These are phyloP conservation scores for Nidula microcarpa DNA, from an alignment of 768 basidiomycete species.

Conservation along the genomic window DNA sequence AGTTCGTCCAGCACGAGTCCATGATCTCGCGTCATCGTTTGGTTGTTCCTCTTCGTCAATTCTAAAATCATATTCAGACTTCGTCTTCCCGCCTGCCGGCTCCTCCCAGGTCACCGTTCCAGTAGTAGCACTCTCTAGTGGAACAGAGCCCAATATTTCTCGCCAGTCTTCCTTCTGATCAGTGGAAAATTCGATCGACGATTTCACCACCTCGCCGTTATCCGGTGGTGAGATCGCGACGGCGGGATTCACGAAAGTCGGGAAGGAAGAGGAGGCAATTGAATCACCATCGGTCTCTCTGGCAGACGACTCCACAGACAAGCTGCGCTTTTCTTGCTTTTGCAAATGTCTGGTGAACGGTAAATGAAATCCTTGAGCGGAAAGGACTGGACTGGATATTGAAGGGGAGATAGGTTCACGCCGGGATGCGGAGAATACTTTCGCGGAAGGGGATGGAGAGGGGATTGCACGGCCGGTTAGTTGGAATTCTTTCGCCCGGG, in stretches of 20 bases:
- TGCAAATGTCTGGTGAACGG: constrained; percentile 11
- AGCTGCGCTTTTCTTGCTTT: neutral
- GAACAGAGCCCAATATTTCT: neutral
- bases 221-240: neutral
- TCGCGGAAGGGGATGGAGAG: constrained; percentile 7
- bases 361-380: constrained; percentile 14
- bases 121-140: neutral
- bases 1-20: neutral
- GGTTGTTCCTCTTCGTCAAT: neutral
- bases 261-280: constrained; percentile 25
- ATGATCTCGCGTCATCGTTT: neutral
- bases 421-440: constrained; percentile 9
- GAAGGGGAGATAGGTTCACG: constrained; percentile 17
- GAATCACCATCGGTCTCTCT: constrained; percentile 11
- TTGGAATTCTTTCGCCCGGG: neutral
- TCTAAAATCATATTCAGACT: neutral
- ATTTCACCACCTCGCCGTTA: neutral
- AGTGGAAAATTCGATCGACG: neutral
- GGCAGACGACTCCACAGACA: neutral
- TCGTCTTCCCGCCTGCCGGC: neutral
- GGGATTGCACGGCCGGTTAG: neutral
- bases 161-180: neutral
- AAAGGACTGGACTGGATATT: constrained; percentile 10
- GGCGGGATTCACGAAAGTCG: constrained; percentile 24
- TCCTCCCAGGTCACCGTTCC: neutral